A percentile compares a stretch with the other conserved stretches of the same genome.
Conservation (phyloP, 495 filamentous ascomycete species). For the Pseudoneurospora amorphoporcata region DNA sequence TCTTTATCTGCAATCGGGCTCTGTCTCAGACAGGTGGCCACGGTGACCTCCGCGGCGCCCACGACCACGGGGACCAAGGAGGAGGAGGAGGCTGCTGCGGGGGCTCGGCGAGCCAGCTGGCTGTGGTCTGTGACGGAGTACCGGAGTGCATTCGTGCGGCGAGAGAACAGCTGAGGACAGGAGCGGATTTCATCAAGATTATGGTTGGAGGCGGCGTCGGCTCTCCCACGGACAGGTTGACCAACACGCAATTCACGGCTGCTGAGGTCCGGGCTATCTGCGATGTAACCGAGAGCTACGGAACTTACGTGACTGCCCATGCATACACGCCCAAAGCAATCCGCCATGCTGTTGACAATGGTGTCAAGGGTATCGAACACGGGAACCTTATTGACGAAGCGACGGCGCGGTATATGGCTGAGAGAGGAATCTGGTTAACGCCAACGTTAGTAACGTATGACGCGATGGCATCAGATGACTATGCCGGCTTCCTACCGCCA, state of each 20-base stretch:
- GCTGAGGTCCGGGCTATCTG: slow-evolving; percentile 43
- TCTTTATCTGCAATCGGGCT: slow-evolving; percentile 29
- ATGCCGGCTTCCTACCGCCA: slow-evolving; percentile 32
- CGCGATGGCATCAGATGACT: slow-evolving; percentile 35
- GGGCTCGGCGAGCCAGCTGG: slow-evolving; percentile 18
- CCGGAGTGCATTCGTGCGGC: slow-evolving; percentile 39
- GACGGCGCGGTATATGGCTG: slow-evolving; percentile 39
- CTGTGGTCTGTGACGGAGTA: slow-evolving; percentile 40
- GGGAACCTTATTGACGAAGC: slow-evolving; percentile 42
- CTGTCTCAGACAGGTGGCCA: slow-evolving; percentile 47
- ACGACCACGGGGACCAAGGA: slow-evolving; percentile 21
- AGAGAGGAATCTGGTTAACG: slow-evolving; percentile 37
- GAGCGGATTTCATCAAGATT: slow-evolving; percentile 49
- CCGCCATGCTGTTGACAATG: slow-evolving; percentile 43
- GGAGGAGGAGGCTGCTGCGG: slow-evolving; percentile 31
- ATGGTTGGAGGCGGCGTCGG: slow-evolving; percentile 47
- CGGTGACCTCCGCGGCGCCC: slow-evolving; percentile 33
- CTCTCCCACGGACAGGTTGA: slow-evolving; percentile 38
- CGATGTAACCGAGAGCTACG: slow-evolving; percentile 32
- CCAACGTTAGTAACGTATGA: slow-evolving; percentile 45
- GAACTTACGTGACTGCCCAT: slow-evolving; percentile 47
- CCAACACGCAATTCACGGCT: slow-evolving; percentile 41
- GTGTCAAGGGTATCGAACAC: slow-evolving; percentile 46
- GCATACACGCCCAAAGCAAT: slow-evolving; percentile 44
- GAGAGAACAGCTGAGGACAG: slow-evolving; percentile 41